Base-by-base conservation (phyloP, 1,284 basidiomycete genomes). In the Meira miltonrushii region DNA sequence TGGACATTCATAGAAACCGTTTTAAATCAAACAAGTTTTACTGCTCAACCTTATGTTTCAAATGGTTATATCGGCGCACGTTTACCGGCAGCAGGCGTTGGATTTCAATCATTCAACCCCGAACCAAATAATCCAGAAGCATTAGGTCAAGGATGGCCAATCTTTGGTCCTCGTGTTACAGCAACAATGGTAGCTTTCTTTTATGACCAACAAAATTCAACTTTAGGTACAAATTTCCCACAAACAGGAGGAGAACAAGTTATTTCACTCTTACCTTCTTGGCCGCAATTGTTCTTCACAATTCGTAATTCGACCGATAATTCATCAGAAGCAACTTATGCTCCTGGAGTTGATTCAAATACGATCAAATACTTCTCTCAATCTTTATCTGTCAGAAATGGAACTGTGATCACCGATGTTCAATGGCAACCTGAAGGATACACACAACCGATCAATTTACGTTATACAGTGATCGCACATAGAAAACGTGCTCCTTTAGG, bases 21-120 rank as follows among this genome's bases (percentile, higher is more conserved):
- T 21, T 25, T 48, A 12, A 48, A 48, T 48, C 46, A 48, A 23
- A 21, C 46, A 25, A 21, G 17, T 12, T 48, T 48, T 12, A 48
- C 46, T 17, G 39, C 57, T 2, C 71, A 73, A 55, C 61, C 69
- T 0, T 72, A 64, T 25, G 58, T 72, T 12, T 51, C 64, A 5
- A 70, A 70, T 49, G 68, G 68, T 0, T 74, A 74, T 55, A 66
- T 74, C 23, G 72, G 71, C 10, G 67, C 70, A 43, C 60, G 71
- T 15, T 59, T 74, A n/a, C 71, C 72, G 0, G 71, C 68, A 0
- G 64, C 49, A 53, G 70, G 54, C 37, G 60, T 54, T 12, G n/a
- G 46, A 15, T 51, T 50, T 43, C 50, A 44, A 39, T 53, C 47
- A 58, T 56, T 57, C 51, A 25, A 23, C 25, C 59, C 46, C n/a